phyloP scores from a whole-genome alignment of 2,329 filamentous ascomycete genomes.

The Sphaerulina vaccinii region DNA sequence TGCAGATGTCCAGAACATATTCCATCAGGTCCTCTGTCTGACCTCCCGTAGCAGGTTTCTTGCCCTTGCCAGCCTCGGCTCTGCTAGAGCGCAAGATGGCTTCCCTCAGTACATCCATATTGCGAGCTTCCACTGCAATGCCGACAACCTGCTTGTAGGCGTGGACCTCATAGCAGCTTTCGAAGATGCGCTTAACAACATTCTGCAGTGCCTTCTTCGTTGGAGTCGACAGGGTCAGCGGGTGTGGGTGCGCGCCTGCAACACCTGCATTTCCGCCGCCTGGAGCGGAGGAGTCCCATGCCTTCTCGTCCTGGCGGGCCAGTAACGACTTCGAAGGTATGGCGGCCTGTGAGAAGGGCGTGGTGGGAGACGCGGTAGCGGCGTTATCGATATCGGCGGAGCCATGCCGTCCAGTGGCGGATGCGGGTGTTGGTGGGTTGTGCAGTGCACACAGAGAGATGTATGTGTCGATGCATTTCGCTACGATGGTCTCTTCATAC shows the following conservation, averaged over 20 bases:
- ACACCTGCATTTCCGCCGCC: constrained; percentile 57
- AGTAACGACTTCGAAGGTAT: constrained; percentile 91
- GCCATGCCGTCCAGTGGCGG: constrained; percentile 49
- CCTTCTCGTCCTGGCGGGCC: constrained; percentile 72
- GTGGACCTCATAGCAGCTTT: constrained; percentile 80
- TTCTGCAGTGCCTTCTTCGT: constrained; percentile 78
- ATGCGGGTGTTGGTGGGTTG: constrained; percentile 47
- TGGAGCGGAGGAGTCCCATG: constrained; percentile 56
- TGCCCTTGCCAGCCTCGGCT: constrained; percentile 69
- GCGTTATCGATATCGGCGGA: constrained; percentile 54
- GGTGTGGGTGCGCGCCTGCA: constrained; percentile 54
- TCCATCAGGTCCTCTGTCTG: constrained; percentile 93
- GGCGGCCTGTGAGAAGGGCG: constrained; percentile 90
- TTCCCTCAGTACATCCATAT: constrained; percentile 78
- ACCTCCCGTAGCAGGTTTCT: constrained; percentile 55
- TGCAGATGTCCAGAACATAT: constrained; percentile 91
- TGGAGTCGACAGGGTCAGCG: constrained; percentile 67
- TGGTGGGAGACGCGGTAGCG: constrained; percentile 76
- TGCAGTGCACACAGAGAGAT: constrained; percentile 72
- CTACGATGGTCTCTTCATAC: constrained; percentile 97
- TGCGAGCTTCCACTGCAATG: constrained; percentile 92
- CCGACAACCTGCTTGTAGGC: constrained; percentile 95
- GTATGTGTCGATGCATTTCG: constrained; percentile 97
- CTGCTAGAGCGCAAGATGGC: constrained; percentile 88
- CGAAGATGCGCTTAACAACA: constrained; percentile 86